Evolutionary conservation across 139 green algal genomes (phyloP).

Genomic region (Chlorella sp.): DNA sequence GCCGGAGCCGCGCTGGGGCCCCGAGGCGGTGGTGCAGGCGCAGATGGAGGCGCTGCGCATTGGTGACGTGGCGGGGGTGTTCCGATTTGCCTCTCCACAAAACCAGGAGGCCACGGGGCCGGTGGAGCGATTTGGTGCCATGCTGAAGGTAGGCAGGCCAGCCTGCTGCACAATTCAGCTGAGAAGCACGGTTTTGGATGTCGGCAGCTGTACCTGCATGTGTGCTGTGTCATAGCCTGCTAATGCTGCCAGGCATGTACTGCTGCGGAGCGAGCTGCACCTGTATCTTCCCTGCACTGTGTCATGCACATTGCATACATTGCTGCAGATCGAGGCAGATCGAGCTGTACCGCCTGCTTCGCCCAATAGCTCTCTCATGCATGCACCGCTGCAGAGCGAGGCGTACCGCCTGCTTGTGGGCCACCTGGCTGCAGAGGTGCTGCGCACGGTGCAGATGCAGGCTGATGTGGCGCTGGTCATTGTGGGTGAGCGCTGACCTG

Average conservation of each 20-base stretch:
- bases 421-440: neutral
- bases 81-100: constrained; percentile 14
- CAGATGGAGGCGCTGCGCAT: constrained; percentile 28
- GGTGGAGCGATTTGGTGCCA: neutral
- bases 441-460: constrained; percentile 30
- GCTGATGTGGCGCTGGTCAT: constrained; percentile 67
- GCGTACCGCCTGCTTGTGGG: constrained; percentile 25
- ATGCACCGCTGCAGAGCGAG: neutral
- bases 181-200: too few species aligned
- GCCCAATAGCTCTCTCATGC: too few species aligned
- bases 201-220: too few species aligned
- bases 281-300: too few species aligned
- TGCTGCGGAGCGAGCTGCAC: neutral
- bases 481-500: constrained; percentile 45
- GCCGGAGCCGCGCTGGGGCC: constrained; percentile 30
- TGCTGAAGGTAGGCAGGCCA: neutral
- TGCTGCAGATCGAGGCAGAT: neutral
- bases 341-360: constrained; percentile 23
- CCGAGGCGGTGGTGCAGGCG: constrained; percentile 24
- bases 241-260: too few species aligned
- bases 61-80: constrained; percentile 7
- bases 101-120: constrained; percentile 19
- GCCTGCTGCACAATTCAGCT: too few species aligned
- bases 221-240: too few species aligned
- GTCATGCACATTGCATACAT: too few species aligned